Evolutionary conservation across 306 rosid genomes (phyloP).

Genomic region (Castanea mollissima): DNA sequence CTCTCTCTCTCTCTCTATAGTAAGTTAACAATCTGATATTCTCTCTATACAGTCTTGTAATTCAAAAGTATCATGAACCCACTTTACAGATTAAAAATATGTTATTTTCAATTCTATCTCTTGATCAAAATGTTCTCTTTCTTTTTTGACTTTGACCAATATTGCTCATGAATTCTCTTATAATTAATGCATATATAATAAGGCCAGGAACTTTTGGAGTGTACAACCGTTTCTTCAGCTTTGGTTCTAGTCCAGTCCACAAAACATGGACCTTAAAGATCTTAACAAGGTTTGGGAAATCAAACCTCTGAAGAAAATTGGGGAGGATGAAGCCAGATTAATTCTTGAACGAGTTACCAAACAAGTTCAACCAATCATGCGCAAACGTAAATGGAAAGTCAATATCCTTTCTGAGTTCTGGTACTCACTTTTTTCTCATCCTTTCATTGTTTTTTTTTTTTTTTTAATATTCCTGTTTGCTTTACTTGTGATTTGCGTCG

Average conservation of each 20-base stretch:
- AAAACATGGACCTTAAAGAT: constrained; percentile 51
- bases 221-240: background rate
- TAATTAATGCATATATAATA: too few relatives aligned
- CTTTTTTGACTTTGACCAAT: too few relatives aligned
- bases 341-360: constrained; percentile 48
- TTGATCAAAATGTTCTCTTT: too few relatives aligned
- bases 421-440: constrained; percentile 14
- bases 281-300: constrained; percentile 69
- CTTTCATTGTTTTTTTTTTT: background rate
- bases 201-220: too few relatives aligned
- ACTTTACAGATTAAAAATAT: too few relatives aligned
- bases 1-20: too few relatives aligned
- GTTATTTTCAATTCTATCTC: too few relatives aligned
- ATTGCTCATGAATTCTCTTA: too few relatives aligned
- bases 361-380: constrained; percentile 64
- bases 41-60: too few relatives aligned
- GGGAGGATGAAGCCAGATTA: constrained; percentile 50
- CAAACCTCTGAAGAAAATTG: constrained; percentile 45
- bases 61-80: too few relatives aligned
- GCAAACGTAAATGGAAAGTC: constrained; percentile 54
- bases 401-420: constrained; percentile 56
- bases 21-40: too few relatives aligned
- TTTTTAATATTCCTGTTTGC: background rate
- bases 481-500: background rate
- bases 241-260: background rate